These are phyloP conservation scores for Stachybotrys chartarum DNA, from an alignment of 2,329 filamentous ascomycete genomes.

Conservation along the genomic window DNA sequence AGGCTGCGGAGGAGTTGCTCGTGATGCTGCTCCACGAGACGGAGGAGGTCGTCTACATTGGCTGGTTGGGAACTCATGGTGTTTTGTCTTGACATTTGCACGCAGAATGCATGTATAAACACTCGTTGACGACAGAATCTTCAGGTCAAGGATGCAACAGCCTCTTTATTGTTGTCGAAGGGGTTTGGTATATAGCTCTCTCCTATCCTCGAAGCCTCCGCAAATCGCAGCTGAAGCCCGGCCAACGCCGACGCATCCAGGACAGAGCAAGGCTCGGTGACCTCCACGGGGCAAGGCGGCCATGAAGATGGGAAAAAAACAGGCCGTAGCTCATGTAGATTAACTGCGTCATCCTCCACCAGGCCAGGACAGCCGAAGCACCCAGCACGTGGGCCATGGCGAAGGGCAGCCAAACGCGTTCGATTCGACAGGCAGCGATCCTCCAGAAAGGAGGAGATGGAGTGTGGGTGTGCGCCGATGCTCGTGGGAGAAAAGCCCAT, in stretches of 20 bases:
- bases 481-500: neutral
- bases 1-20: constrained; percentile 25
- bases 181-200: neutral
- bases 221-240: neutral
- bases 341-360: neutral
- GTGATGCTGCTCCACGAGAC: constrained; percentile 22
- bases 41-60: constrained; percentile 24
- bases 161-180: neutral
- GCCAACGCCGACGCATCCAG: neutral
- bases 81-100: neutral
- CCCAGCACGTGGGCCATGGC: neutral
- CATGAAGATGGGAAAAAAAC: neutral
- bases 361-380: neutral
- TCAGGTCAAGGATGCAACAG: too few species aligned
- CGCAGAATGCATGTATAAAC: neutral
- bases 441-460: too few species aligned
- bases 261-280: neutral
- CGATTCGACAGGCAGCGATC: neutral
- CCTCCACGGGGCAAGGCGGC: neutral
- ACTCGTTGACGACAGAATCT: too few species aligned
- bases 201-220: neutral
- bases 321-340: neutral
- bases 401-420: neutral
- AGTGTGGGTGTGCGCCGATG: neutral
- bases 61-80: constrained; percentile 11